A percentile compares a stretch with the other conserved stretches of the same genome.
Evolutionary conservation across 805 yeast genomes (phyloP).

Genomic region (Sungouiozyma ichnusensis): DNA sequence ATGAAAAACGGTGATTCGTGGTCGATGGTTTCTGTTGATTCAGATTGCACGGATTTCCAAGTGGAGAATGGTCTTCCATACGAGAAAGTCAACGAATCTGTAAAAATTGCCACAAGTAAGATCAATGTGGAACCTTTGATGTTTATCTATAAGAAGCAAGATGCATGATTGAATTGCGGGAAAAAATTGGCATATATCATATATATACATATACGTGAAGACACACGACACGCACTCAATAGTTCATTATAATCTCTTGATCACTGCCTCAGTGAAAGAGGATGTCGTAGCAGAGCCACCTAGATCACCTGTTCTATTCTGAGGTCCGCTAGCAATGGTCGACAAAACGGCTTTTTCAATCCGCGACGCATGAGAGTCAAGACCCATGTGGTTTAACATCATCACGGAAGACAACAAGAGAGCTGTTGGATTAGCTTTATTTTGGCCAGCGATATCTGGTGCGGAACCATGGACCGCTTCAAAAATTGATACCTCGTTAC

Average conservation of each 20-base stretch:
- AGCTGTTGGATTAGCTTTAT: conserved; percentile 98
- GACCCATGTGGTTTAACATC: conserved; percentile 99
- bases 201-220: background rate
- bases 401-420: conserved; percentile 88
- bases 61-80: conserved; percentile 10
- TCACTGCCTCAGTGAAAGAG: conserved; percentile 88
- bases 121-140: conserved; percentile 25
- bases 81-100: conserved; percentile 13
- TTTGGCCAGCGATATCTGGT: conserved; percentile 98
- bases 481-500: conserved; percentile 93
- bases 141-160: conserved; percentile 10
- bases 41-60: conserved; percentile 11
- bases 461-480: conserved; percentile 99
- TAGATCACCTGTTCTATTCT: conserved; percentile 87
- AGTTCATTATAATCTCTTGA: conserved; percentile 34
- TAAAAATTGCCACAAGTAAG: conserved; percentile 16
- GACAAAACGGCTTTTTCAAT: conserved; percentile 77
- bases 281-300: conserved; percentile 84
- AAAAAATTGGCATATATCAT: background rate
- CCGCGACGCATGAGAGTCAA: conserved; percentile 67
- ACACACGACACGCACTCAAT: background rate
- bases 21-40: conserved; percentile 12
- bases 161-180: background rate
- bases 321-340: conserved; percentile 92
- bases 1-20: conserved; percentile 15